Percentiles rank a stretch among this genome's conserved stretches.
Evolutionary conservation across 768 basidiomycete species (phyloP).

Genomic region (Suillus subaureus): DNA sequence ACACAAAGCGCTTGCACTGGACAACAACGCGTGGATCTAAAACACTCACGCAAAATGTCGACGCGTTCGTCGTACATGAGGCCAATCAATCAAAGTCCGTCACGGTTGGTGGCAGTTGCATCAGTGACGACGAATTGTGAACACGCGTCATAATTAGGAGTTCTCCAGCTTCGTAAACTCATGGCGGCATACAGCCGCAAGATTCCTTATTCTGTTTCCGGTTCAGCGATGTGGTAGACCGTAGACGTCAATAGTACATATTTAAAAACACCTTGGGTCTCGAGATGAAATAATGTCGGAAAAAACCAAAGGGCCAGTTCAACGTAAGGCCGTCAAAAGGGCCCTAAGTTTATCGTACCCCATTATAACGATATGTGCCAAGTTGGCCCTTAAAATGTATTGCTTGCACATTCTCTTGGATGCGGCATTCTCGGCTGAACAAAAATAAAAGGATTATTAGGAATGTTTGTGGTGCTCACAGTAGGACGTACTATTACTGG

Average conservation of each 20-base stretch:
- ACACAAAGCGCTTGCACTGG: not conserved
- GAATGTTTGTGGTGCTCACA: not conserved
- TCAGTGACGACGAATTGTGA: not conserved
- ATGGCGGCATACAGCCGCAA: not conserved
- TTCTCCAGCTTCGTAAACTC: not conserved
- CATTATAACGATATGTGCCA: too few relatives aligned
- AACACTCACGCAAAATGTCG: not conserved
- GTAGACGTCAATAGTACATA: not conserved
- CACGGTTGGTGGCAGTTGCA: not conserved
- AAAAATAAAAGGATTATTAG: not conserved
- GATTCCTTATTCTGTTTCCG: not conserved
- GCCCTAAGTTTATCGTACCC: too few relatives aligned
- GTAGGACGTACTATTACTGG: not conserved
- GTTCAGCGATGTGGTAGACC: not conserved
- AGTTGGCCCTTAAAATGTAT: too few relatives aligned
- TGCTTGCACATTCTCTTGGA: not conserved
- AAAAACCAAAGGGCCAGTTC: too few relatives aligned
- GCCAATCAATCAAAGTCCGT: not conserved
- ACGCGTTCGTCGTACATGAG: not conserved
- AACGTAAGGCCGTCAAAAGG: too few relatives aligned
- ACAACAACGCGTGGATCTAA: not conserved
- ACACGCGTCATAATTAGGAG: not conserved
- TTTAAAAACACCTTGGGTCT: not conserved
- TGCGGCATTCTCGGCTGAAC: not conserved
- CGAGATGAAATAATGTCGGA: not conserved